Evolutionary conservation across 805 yeast species (phyloP), one percentile per base, ranked within the genome.

Genomic region (Lipomyces lipofer): DNA sequence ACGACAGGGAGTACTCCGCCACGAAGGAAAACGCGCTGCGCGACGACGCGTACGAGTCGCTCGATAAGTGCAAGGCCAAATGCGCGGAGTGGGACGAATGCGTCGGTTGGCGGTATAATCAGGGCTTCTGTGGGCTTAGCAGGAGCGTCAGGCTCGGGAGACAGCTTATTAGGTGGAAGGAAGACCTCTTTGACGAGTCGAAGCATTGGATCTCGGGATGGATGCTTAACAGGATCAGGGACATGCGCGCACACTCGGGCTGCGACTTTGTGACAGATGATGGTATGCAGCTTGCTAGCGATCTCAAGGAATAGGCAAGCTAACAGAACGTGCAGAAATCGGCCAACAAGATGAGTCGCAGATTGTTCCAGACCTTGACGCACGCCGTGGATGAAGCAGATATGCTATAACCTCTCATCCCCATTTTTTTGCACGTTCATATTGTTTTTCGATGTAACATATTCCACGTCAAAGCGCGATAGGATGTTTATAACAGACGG

Each of bases 31-130:
- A 51, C 13, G 58, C 58, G 4, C 25, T 51, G 13, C 56, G 56
- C 32, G 51, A 39, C 10, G 46, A 42, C 6, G 58, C 53, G 12
- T 46, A 43, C 28, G 55, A 50, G 42, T 50, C 56, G 12, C 19
- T 49, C 12, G 47, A 54, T 29, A 54, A 30, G 9, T 54, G 58
- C 27, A 44, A 28, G 17, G 43, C 33, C 9, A 22, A 25, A 21
- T 54, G 56, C 46, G 43, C 43, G 15, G 54, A 47, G 8, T 54
- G 58, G 58, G 44, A 43, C 29, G 39, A 44, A 15, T 50, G 58
- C 35, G 38, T 54, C 9, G 58, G 56, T 1, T 54, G 44, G 32
- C 40, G 56, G 2, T 43, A 32, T 40, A 38, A 40, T 5, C 25
- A 46, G 12, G 54, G 47, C 17, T 43, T 54, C 35, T 54, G 56